Evolutionary conservation across 2,329 filamentous ascomycete genomes (phyloP), one percentile per base, ranked within the genome.

Genomic region (Tolypocladium nubicola): DNA sequence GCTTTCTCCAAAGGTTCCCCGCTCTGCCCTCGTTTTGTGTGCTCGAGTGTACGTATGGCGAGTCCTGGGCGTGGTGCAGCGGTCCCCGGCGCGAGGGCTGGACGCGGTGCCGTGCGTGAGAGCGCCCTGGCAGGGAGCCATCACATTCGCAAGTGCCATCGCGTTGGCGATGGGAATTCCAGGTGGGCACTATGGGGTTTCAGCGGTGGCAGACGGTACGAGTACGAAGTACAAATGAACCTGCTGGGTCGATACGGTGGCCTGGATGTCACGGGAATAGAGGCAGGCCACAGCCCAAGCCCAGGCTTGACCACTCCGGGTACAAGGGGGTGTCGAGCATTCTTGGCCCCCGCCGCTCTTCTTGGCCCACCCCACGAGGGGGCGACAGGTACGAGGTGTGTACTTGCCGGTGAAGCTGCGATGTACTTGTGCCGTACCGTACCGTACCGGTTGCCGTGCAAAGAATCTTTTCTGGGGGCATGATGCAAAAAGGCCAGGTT

Each of bases 321-420:
- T 26, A 7, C 13, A 26, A 39, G 55, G 52, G 55, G 19, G 35
- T 43, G 49, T 56, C 38, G 53, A 41, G 49, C 55, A 54, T 52
- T 45, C 54, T 56, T 30, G 38, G 52, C 35, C 41, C 41, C 50
- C 56, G 56, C 38, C 39, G 52, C 52, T 54, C 43, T 45, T 50
- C 57, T 52, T 49, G 53, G 53, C 53, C 53, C 60, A 53, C 57
- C 57, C 53, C 57, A 54, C 57, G 55, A 55, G 59, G 57, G 26
- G 53, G 56, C 55, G 57, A 53, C 55, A 58, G 58, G 60, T 57
- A 59, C 60, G 57, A 61, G 60, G 54, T 38, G 60, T 60, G 57
- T 57, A 58, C 54, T 57, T 58, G 52, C 16, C 10, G 26, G 26
- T 16, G 23, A 23, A 35, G 47, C 47, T 35, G 26, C 7, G 8